Conservation (phyloP, 1,284 basidiomycete genomes). For the Ceratobasidium sp. region DNA sequence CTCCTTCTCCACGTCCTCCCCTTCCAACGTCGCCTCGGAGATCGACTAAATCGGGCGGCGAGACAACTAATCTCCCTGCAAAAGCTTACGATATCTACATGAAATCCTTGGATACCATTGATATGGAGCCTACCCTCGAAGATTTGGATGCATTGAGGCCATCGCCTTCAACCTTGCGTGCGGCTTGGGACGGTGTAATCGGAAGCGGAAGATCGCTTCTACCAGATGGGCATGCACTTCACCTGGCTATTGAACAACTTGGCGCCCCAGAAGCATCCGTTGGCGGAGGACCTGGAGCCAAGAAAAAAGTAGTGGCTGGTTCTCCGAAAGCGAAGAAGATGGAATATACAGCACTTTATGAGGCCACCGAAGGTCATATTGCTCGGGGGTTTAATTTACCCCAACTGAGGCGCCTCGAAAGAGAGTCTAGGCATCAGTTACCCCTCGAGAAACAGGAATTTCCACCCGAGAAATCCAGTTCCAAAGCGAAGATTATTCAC, state of each 20-base stretch:
- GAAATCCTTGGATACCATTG: background rate
- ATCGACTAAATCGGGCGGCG: background rate
- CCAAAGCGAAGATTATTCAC: constrained; percentile 17
- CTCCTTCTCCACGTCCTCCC: background rate
- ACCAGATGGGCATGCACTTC: constrained; percentile 6
- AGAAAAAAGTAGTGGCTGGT: constrained; percentile 21
- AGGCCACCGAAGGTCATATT: constrained; percentile 14
- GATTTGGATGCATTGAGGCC: constrained; percentile 20
- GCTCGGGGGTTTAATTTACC: constrained; percentile 3
- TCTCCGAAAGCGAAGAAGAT: constrained; percentile 20
- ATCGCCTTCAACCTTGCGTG: background rate
- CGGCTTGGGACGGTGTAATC: constrained; percentile 16
- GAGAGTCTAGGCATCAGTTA: background rate
- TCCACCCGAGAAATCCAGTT: background rate
- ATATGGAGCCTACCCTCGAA: constrained; percentile 14
- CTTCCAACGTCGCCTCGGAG: background rate
- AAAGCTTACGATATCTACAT: constrained; percentile 6
- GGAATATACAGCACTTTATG: constrained; percentile 24
- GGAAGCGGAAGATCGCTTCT: constrained; percentile 19
- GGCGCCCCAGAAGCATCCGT: constrained; percentile 25
- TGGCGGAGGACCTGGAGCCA: constrained; percentile 14
- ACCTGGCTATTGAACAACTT: constrained; percentile 6
- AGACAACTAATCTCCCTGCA: background rate
- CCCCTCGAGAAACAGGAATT: too few relatives aligned
- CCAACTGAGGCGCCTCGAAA: constrained; percentile 12